Base-by-base conservation (phyloP, 2,329 filamentous ascomycete genomes). In the Colletotrichum costaricense region DNA sequence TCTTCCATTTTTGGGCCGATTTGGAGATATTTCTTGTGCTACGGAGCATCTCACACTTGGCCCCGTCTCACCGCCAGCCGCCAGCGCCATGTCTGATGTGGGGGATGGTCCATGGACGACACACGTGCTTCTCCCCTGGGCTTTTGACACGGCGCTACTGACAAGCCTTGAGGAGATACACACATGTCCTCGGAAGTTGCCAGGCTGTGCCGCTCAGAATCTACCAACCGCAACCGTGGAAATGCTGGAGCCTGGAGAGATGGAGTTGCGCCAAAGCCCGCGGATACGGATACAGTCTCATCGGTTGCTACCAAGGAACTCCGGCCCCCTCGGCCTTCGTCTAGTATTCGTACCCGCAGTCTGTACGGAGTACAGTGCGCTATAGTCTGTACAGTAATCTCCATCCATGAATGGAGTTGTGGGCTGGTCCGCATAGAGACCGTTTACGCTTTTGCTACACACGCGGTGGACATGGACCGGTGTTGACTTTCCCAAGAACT, bases 181-280 rank as follows among this genome's bases (percentile, higher is more conserved):
- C 16, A 60, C 46, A 69, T 69, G 59, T 35, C 54, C 49, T 63
- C 63, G 56, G 63, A 64, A 59, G 55, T 57, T 56, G 19, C 58
- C 65, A 69, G 66, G 30, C 66, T 72, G 49, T 69, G 28, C 54
- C 59, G 30, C 38, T 59, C 42, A 30, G 33, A 49, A 19, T 49
- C 70, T 57, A 55, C 60, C 70, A 73, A 62, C 63, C 70, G 55
- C 56, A 70, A 35, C 33, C 24, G 42, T 57, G 59, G 54, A 42
- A 73, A 70, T 73, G 54, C 67, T 73, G 70, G 60, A 73, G 70
- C 70, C 70, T 73, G 26, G 67, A 73, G 68, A 70, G 60, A 73
- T 69, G 66, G 66, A 56, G 59, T 69, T 64, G 59, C 60, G 59
- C 28, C 70, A 67, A 55, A 69, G 38, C 12, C 59, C 42, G 66